A percentile compares a stretch with the other conserved stretches of the same genome.
Evolutionary conservation across 2,329 filamentous ascomycete genomes (phyloP).

Genomic region (Cladosporium colombiae): DNA sequence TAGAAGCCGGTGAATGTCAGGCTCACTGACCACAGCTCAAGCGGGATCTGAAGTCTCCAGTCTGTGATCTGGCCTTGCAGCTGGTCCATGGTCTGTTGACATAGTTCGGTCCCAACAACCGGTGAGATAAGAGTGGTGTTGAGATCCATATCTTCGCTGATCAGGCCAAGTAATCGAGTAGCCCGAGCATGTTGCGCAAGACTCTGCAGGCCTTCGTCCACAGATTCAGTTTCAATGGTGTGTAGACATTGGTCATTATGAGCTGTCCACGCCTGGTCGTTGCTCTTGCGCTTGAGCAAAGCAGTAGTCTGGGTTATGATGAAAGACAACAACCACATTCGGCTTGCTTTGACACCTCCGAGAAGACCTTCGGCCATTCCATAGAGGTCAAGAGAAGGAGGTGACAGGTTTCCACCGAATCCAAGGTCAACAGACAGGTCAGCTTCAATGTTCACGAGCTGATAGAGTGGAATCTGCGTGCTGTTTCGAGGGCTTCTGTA

Average conservation of each 20-base stretch:
- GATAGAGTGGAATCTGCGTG: slow-evolving; percentile 85
- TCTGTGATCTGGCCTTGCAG: slow-evolving; percentile 29
- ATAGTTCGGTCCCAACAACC: slow-evolving; percentile 27
- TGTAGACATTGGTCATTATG: slow-evolving; percentile 29
- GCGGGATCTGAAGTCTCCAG: slow-evolving; percentile 31
- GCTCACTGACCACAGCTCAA: slow-evolving; percentile 22
- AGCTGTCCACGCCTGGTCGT: slow-evolving; percentile 26
- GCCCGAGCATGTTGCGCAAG: slow-evolving; percentile 32
- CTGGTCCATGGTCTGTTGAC: slow-evolving; percentile 25
- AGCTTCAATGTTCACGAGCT: slow-evolving; percentile 74
- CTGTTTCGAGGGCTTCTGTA: slow-evolving; percentile 73
- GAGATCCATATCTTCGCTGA: slow-evolving; percentile 27
- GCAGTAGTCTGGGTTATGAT: slow-evolving; percentile 22
- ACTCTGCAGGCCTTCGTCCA: slow-evolving; percentile 12
- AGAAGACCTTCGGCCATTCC: slow-evolving; percentile 2
- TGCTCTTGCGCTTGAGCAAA: slow-evolving; percentile 23
- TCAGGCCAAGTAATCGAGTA: slow-evolving; percentile 29
- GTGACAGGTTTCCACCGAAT: slow-evolving; percentile 50
- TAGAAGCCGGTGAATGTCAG: slow-evolving; percentile 32
- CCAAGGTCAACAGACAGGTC: slow-evolving; percentile 80
- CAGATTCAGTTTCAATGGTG: slow-evolving; percentile 24
- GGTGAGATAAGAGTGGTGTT: slow-evolving; percentile 20
- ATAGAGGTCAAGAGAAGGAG: background rate
- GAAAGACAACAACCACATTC: slow-evolving; percentile 28
- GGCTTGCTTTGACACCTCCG: slow-evolving; percentile 17